Base-by-base conservation (phyloP, 352 stramenopile genomes). In the Phytophthora tentaculata region DNA sequence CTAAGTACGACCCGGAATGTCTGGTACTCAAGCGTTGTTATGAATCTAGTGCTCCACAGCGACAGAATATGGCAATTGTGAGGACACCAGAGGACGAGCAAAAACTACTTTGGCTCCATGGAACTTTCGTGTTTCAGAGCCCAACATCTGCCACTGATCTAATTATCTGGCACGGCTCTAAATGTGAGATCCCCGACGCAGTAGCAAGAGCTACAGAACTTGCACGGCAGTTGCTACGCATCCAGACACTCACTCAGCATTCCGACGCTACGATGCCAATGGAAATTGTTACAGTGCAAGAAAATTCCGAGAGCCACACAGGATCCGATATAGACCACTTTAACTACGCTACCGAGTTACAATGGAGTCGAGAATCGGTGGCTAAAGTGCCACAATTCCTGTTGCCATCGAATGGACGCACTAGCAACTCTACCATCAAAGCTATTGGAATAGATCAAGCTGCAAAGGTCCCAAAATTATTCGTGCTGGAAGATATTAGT, bases 1-100 rank as follows among this genome's bases (percentile, higher is more conserved):
- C 81, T 0, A 47, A 19, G n/a, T 77, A 90, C 53, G 81, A 91
- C n/a, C 37, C 67, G 1, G 26, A 63, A 0, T 81, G 53, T 23
- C 47, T 84, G n/a, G 69, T 90, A 12, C 74, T 91, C 9, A 91
- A 90, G 52, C 58, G 41, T 16, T 89, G 81, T 37, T 86, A 77
- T 47, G 39, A 73, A 23, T 35, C 52, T 47, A 69, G 28, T 20
- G 41, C 54, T 8, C 44, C 51, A 0, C 58, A 73, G 28, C 45
- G 54, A 35, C 55, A 61, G 26, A 58, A 73, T 28, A n/a, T 65
- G 1, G 56, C 51, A n/a, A 60, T 0, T 12, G 29, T 50, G 17
- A 61, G 13, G 61, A 70, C 45, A 43, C 32, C 19, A 63, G 68
- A 61, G 14, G 65, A 61, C 23, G 39, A 67, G 35, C 56, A 43